Evolutionary conservation across 1,139 yeast genomes (phyloP).

Genomic region (Yamadazyma sp.): DNA sequence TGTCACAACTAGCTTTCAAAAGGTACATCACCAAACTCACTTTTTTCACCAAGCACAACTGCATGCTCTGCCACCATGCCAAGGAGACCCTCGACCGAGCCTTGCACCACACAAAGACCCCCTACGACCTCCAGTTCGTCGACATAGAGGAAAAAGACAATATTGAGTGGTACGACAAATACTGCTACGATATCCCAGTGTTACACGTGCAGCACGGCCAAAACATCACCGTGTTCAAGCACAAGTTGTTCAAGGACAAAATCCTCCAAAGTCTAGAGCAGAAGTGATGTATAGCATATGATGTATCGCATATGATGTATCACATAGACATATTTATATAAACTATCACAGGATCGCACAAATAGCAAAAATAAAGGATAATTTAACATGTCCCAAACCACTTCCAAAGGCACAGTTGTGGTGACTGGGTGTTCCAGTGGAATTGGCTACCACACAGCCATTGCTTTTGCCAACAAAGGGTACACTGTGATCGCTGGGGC

Average conservation of each 20-base stretch:
- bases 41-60: constrained; percentile 71
- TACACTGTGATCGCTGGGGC: constrained; percentile 66
- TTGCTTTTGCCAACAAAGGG: constrained; percentile 62
- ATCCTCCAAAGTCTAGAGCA: constrained; percentile 30
- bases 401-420: constrained; percentile 34
- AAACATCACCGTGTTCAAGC: constrained; percentile 68
- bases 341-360: background rate
- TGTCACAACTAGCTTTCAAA: background rate
- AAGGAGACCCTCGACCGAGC: constrained; percentile 50
- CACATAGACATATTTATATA: too few relatives aligned
- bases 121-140: constrained; percentile 43
- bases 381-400: too few relatives aligned
- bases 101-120: constrained; percentile 25
- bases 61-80: constrained; percentile 79
- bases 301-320: too few relatives aligned
- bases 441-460: constrained; percentile 67
- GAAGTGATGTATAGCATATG: too few relatives aligned
- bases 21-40: constrained; percentile 2
- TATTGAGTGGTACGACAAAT: constrained; percentile 73
- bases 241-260: constrained; percentile 61
- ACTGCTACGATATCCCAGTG: constrained; percentile 90
- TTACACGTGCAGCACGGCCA: constrained; percentile 62
- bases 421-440: constrained; percentile 86
- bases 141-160: constrained; percentile 74
- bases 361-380: too few relatives aligned